phyloP scores from a whole-genome alignment of 176 grass and related monocot genomes.

The Chrysopogon serrulatus region DNA sequence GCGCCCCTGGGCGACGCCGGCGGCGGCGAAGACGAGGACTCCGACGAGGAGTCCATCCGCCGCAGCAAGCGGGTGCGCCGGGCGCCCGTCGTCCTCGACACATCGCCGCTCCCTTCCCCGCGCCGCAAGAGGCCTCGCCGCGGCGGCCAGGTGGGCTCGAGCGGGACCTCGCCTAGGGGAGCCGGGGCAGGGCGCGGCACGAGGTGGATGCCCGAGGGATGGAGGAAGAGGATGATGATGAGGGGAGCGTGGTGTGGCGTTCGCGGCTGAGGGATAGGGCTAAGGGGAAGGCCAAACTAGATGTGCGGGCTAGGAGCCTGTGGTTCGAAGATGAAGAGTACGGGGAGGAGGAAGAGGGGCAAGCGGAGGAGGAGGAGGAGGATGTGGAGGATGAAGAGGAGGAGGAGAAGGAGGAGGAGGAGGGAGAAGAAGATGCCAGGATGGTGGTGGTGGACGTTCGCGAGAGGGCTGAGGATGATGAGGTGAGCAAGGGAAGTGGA shows the following conservation, averaged over 20 bases:
- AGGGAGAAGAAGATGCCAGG: not conserved
- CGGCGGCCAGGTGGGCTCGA: conserved; percentile 19
- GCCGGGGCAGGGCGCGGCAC: conserved; percentile 13
- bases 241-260: conserved; percentile 45
- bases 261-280: conserved; percentile 68
- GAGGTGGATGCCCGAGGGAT: conserved; percentile 8
- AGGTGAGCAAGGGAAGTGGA: conserved; percentile 10
- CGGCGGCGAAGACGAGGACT: not conserved
- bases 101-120: conserved; percentile 60
- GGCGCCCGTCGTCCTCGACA: conserved; percentile 71
- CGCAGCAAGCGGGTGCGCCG: conserved; percentile 75
- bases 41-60: conserved; percentile 46
- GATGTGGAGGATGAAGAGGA: not conserved
- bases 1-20: not conserved
- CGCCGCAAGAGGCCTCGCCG: conserved; percentile 45
- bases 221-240: conserved; percentile 25
- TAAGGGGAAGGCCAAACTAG: conserved; percentile 49
- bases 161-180: conserved; percentile 41
- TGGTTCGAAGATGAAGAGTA: conserved; percentile 22
- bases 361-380: not conserved
- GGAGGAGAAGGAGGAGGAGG: conserved; percentile 7
- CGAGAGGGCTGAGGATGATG: conserved; percentile 10
- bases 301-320: conserved; percentile 29
- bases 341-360: not conserved
- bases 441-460: conserved; percentile 30